These are phyloP conservation scores for Stagonosporopsis cucurbitacearum DNA, from an alignment of 2,329 filamentous ascomycete genomes.

Conservation along the genomic window DNA sequence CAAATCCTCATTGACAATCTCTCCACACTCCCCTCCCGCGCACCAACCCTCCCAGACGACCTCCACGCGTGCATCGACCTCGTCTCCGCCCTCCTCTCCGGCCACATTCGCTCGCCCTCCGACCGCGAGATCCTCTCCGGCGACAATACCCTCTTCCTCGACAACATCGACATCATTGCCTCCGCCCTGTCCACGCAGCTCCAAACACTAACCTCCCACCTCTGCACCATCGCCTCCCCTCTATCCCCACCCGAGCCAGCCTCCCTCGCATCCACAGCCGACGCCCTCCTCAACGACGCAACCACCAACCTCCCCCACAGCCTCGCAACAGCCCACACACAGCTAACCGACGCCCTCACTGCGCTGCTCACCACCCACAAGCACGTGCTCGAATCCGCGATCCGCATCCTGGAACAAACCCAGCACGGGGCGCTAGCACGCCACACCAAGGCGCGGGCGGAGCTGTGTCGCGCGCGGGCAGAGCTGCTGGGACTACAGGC, in stretches of 20 bases:
- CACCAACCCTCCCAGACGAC: slow-evolving; percentile 50
- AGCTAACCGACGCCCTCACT: slow-evolving; percentile 44
- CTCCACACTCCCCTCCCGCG: slow-evolving; percentile 41
- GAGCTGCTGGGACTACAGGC: slow-evolving; percentile 52
- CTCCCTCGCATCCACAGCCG: slow-evolving; percentile 19
- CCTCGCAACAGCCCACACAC: slow-evolving; percentile 38
- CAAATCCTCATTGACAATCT: slow-evolving; percentile 47
- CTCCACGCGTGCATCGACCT: slow-evolving; percentile 54
- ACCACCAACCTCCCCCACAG: slow-evolving; percentile 26
- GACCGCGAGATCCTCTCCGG: slow-evolving; percentile 50
- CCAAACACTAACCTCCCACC: slow-evolving; percentile 32
- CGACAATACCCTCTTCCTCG: slow-evolving; percentile 51
- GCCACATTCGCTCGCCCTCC: slow-evolving; percentile 37
- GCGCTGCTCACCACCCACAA: slow-evolving; percentile 48
- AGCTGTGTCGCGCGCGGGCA: slow-evolving; percentile 52
- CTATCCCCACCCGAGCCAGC: slow-evolving; percentile 17
- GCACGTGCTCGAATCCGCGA: slow-evolving; percentile 45
- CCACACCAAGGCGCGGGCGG: slow-evolving; percentile 51
- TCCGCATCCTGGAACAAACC: slow-evolving; percentile 55
- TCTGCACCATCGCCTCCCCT: slow-evolving; percentile 45
- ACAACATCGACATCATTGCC: slow-evolving; percentile 47
- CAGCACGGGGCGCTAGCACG: slow-evolving; percentile 55
- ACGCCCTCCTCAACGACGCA: slow-evolving; percentile 19
- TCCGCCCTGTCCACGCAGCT: slow-evolving; percentile 45
- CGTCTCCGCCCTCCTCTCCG: slow-evolving; percentile 49